Conservation (phyloP, 352 stramenopile genomes). For the Phytophthora citrophthora region DNA sequence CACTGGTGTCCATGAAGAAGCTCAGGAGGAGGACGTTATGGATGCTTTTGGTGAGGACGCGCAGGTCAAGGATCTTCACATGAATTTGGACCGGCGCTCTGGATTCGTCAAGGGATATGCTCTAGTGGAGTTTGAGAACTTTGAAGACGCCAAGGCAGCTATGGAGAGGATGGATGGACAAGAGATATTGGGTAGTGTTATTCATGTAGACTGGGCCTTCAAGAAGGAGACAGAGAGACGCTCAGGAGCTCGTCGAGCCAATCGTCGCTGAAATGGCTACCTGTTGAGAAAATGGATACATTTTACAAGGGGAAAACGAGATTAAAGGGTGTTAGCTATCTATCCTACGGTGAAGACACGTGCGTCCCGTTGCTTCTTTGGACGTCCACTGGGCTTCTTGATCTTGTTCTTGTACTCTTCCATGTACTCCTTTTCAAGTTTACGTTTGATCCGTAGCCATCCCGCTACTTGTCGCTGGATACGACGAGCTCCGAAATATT, state of each 20-base stretch:
- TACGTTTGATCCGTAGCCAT: conserved; percentile 76
- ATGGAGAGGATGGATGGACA: conserved; percentile 94
- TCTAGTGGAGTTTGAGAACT: conserved; percentile 94
- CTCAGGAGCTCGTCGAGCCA: conserved; percentile 35
- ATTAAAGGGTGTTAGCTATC: neutral
- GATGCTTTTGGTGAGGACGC: conserved; percentile 96
- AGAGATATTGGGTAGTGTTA: conserved; percentile 89
- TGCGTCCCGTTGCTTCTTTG: conserved; percentile 78
- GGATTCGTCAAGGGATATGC: conserved; percentile 97
- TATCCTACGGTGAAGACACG: conserved; percentile 80
- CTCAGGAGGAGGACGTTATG: conserved; percentile 96
- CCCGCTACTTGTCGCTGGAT: conserved; percentile 63
- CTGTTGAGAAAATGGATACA: too few species aligned
- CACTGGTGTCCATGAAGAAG: conserved; percentile 95
- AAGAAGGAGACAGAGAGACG: conserved; percentile 51
- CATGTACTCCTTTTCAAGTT: conserved; percentile 75
- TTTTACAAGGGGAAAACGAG: neutral
- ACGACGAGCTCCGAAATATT: conserved; percentile 69
- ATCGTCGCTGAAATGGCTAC: conserved; percentile 52
- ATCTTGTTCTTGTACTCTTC: conserved; percentile 89
- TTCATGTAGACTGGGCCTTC: conserved; percentile 96
- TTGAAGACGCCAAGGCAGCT: conserved; percentile 90
- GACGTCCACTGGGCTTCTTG: conserved; percentile 78
- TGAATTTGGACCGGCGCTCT: conserved; percentile 95
- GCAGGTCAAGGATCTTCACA: conserved; percentile 95